A percentile compares a stretch with the other conserved stretches of the same genome.
Evolutionary conservation across 2,329 filamentous ascomycete genomes (phyloP).

Genomic region (Alternaria postmessia): DNA sequence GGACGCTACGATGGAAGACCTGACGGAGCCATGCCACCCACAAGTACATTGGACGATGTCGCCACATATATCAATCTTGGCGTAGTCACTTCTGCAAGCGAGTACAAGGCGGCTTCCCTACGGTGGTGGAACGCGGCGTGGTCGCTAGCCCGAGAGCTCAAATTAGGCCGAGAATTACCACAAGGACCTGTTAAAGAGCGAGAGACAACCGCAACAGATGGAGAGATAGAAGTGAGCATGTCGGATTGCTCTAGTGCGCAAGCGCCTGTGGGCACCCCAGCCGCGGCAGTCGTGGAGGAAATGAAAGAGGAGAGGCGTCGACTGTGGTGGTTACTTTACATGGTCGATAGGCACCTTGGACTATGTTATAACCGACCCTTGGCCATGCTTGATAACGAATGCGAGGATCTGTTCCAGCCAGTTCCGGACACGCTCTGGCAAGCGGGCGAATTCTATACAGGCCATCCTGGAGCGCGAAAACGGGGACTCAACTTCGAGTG

Average conservation of each 20-base stretch:
- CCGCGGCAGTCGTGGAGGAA: slow-evolving; percentile 52
- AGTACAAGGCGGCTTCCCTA: slow-evolving; percentile 82
- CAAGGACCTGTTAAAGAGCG: slow-evolving; percentile 58
- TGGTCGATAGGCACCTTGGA: slow-evolving; percentile 81
- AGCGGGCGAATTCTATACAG: slow-evolving; percentile 75
- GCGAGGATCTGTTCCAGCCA: slow-evolving; percentile 80
- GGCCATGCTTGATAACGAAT: slow-evolving; percentile 83
- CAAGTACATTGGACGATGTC: slow-evolving; percentile 84
- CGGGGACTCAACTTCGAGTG: slow-evolving; percentile 80
- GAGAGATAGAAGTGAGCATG: slow-evolving; percentile 49
- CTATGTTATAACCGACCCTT: slow-evolving; percentile 91
- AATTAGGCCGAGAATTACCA: slow-evolving; percentile 84
- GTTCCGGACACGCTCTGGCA: slow-evolving; percentile 89
- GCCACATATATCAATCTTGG: slow-evolving; percentile 90
- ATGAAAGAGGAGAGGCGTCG: slow-evolving; percentile 82
- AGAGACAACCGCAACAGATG: slow-evolving; percentile 41
- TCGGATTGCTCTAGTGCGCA: slow-evolving; percentile 39
- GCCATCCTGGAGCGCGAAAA: slow-evolving; percentile 54
- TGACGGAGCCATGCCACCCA: slow-evolving; percentile 56
- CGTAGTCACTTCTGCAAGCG: slow-evolving; percentile 88
- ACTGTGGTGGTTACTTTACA: slow-evolving; percentile 94
- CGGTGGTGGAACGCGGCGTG: slow-evolving; percentile 95
- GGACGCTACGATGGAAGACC: slow-evolving; percentile 55
- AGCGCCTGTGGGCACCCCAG: slow-evolving; percentile 40
- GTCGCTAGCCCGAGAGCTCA: slow-evolving; percentile 86